Evolutionary conservation across 108 stramenopile species (phyloP), one percentile per base, ranked within the genome.

Genomic region (Chaetoceros tenuissimus): DNA sequence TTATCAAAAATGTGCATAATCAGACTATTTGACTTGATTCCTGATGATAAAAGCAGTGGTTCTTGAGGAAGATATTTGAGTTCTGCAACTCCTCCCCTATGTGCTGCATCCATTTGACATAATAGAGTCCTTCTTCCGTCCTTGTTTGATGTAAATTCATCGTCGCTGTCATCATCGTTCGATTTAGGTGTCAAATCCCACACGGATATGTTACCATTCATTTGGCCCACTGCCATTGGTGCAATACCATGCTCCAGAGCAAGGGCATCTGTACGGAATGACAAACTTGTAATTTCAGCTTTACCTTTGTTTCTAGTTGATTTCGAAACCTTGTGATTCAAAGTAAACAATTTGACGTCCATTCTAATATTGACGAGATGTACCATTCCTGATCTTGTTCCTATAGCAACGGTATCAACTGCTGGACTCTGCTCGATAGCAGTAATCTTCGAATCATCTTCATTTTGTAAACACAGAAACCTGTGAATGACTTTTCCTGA

Each of bases 381-480:
- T 3, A 85, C 84, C 25, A 56, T 65, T 40, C 86, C 86, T 30
- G 68, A 52, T 17, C 72, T 74, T 1, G 76, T 86, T 10, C 86
- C 87, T 1, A 88, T 73, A 10, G 91, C 91, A 53, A 88, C 71
- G 2, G 91, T 92, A 69, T 92, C 91, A 16, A 92, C 73, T 27
- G 87, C 87, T 18, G 91, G 91, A 46, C 82, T 83, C 24, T 84
- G 75, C 73, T 82, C 68, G 47, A 92, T 47, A 8, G 70, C 56
- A 28, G 84, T 87, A 45, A 87, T 68, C 20, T 62, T 64, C 2
- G 64, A 57, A 0, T 22, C 3, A 0, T n/a, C 13, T 20, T 28
- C 22, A 17, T 50, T 59, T 19, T 49, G 40, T 3, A 81, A 66
- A 60, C 83, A 85, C 43, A 53, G 51, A 66, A 92, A 92, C 13